Conservation (phyloP, 768 basidiomycete species). For the Kwoniella sp. region DNA sequence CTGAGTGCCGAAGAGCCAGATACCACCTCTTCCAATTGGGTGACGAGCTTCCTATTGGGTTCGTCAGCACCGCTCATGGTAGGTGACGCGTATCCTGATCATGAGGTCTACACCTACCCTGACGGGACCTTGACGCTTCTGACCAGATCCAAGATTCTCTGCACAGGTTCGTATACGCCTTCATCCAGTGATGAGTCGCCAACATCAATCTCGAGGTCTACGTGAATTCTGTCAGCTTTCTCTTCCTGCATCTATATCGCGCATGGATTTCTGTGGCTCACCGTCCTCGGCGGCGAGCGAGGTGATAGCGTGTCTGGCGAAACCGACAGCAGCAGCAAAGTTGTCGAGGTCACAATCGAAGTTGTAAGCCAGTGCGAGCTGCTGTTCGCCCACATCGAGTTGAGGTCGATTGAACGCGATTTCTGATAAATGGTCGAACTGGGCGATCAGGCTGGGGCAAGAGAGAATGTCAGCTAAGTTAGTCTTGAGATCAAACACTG, state of each 20-base stretch:
- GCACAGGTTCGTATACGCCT: constrained; percentile 80
- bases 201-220: constrained; percentile 74
- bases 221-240: neutral
- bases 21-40: constrained; percentile 78
- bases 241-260: too few species aligned
- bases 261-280: too few species aligned
- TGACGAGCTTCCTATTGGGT: constrained; percentile 74
- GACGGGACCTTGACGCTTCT: constrained; percentile 78
- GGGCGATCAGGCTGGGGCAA: constrained; percentile 75
- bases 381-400: constrained; percentile 86
- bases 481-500: neutral
- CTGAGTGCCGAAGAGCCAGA: constrained; percentile 73
- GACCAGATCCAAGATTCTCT: constrained; percentile 78
- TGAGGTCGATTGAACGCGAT: constrained; percentile 80
- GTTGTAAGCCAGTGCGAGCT: constrained; percentile 75
- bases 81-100: neutral
- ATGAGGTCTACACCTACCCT: constrained; percentile 61
- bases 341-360: constrained; percentile 92
- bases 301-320: constrained; percentile 83
- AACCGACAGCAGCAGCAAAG: constrained; percentile 86
- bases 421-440: constrained; percentile 89
- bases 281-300: constrained; percentile 75
- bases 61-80: neutral
- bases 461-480: neutral
- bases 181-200: constrained; percentile 73